Percentiles rank a stretch among this genome's conserved stretches.
phyloP scores from a whole-genome alignment of 2,329 filamentous ascomycete genomes.

The Myriosclerotinia scirpicola region DNA sequence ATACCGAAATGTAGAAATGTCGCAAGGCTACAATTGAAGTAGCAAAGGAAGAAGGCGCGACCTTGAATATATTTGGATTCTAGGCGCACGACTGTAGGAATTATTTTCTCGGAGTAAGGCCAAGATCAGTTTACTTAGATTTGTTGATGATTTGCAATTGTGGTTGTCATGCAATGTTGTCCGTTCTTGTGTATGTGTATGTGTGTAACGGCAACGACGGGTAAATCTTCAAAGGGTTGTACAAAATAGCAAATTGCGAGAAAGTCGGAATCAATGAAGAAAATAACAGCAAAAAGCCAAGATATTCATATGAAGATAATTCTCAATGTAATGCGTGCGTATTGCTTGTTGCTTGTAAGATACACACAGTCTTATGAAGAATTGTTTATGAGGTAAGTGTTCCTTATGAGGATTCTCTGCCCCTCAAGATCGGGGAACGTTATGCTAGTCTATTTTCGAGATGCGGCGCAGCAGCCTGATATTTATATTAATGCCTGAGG shows the following conservation, averaged over 20 bases:
- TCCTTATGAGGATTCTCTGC: background rate
- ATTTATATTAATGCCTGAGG: no score
- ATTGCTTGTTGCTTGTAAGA: no score
- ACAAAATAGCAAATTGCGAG: background rate
- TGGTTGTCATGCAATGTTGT: background rate
- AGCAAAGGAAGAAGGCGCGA: background rate
- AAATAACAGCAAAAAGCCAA: background rate
- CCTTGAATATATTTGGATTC: background rate
- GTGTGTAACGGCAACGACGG: background rate
- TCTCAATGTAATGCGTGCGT: no score
- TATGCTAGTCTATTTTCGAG: background rate
- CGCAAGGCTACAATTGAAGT: background rate
- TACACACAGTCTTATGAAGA: background rate
- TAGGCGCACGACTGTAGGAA: background rate
- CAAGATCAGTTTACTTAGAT: background rate
- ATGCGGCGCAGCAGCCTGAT: no score
- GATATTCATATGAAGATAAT: background rate
- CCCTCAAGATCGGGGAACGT: slow-evolving; percentile 7
- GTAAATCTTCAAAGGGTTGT: slow-evolving; percentile 10
- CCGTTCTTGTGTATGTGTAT: background rate
- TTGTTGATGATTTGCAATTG: background rate
- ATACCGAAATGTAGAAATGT: no score
- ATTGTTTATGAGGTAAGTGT: background rate
- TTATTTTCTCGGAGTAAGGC: background rate
- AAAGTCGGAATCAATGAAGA: background rate